Evolutionary conservation across 1,139 yeast genomes (phyloP).

Genomic region (Hemisphaericaspora lyxosophila): DNA sequence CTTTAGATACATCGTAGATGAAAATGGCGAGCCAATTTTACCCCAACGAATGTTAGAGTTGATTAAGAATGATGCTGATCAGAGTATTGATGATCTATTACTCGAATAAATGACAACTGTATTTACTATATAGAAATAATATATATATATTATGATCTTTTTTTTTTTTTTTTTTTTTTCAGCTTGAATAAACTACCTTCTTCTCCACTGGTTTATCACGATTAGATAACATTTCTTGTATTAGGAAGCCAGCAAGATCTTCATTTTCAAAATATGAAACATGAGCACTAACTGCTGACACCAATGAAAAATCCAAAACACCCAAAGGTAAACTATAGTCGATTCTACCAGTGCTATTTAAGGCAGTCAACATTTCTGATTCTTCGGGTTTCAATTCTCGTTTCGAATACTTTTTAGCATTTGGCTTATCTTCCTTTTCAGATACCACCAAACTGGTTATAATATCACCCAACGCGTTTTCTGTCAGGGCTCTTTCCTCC

Average conservation of each 20-base stretch:
- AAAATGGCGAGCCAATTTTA: conserved; percentile 67
- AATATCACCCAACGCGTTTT: conserved; percentile 48
- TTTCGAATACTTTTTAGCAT: conserved; percentile 20
- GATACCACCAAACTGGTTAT: conserved; percentile 32
- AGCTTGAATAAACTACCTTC: conserved; percentile 25
- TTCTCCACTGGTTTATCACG: conserved; percentile 20
- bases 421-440: conserved; percentile 19
- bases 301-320: conserved; percentile 71
- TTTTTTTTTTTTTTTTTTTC: too few relatives aligned
- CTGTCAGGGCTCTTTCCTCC: conserved; percentile 27
- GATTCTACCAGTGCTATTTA: conserved; percentile 72
- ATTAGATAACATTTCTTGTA: conserved; percentile 49
- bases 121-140: too few relatives aligned
- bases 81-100: conserved; percentile 64
- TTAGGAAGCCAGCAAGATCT: conserved; percentile 77
- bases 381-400: conserved; percentile 27
- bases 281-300: conserved; percentile 84
- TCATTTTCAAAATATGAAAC: conserved; percentile 84
- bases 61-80: conserved; percentile 81
- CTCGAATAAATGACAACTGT: conserved; percentile 22
- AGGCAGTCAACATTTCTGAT: conserved; percentile 33
- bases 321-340: conserved; percentile 84
- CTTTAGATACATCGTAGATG: conserved; percentile 77
- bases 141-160: too few relatives aligned
- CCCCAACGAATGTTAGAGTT: conserved; percentile 90